phyloP scores from a whole-genome alignment of 2,329 filamentous ascomycete genomes.

The Metarhizium guizhouense region DNA sequence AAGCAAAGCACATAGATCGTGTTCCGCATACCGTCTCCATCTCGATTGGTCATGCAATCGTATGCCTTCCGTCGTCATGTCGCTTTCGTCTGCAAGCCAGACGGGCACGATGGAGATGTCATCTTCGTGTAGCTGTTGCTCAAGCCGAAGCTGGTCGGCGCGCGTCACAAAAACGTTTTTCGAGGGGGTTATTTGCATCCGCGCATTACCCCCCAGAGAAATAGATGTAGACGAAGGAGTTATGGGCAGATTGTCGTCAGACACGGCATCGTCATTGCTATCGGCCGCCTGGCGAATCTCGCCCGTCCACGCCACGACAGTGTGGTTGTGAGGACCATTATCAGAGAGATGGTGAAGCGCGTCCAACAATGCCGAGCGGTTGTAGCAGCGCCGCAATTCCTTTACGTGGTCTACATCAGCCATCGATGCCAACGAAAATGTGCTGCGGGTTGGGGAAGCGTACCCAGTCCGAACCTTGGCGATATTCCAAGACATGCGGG shows the following conservation, averaged over 20 bases:
- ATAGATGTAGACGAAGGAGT: slow-evolving; percentile 1
- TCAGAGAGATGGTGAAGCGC: slow-evolving; percentile 81
- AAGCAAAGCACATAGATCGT: slow-evolving; percentile 83
- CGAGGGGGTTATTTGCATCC: neutral
- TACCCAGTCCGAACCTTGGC: slow-evolving; percentile 2
- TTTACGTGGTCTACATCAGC: neutral
- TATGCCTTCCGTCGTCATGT: slow-evolving; percentile 39
- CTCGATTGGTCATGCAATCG: slow-evolving; percentile 69
- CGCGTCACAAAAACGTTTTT: slow-evolving; percentile 34
- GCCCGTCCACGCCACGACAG: slow-evolving; percentile 87
- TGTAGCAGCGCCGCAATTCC: slow-evolving; percentile 42
- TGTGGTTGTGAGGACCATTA: slow-evolving; percentile 77
- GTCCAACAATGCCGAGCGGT: slow-evolving; percentile 85
- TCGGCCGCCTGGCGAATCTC: slow-evolving; percentile 46
- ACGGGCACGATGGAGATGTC: slow-evolving; percentile 75
- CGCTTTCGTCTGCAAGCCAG: slow-evolving; percentile 75
- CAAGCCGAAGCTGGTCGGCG: slow-evolving; percentile 61
- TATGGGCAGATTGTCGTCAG: neutral
- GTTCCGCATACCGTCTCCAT: slow-evolving; percentile 84
- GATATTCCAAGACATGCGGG: slow-evolving; percentile 1
- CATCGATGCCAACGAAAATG: too few species aligned
- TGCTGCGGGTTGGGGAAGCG: too few species aligned
- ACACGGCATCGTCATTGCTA: slow-evolving; percentile 14
- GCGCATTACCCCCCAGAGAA: neutral
- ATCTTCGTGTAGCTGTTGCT: slow-evolving; percentile 62